Base-by-base conservation (phyloP, 306 rosid genomes). In the Inga oerstediana region DNA sequence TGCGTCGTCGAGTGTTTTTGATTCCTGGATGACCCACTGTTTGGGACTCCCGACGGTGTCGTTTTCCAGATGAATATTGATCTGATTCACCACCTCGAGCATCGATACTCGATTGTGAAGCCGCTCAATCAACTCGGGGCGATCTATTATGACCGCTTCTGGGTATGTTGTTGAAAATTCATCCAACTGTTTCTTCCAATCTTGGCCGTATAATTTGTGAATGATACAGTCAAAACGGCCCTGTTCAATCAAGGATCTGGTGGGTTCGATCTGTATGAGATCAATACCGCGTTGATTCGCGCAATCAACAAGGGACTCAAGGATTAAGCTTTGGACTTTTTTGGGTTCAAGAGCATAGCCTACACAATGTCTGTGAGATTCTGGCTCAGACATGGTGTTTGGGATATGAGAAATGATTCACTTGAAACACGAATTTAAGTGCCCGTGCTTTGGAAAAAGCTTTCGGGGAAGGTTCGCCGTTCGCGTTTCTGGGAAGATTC, bases 141-240 rank as follows among this genome's bases (percentile, higher is more conserved):
- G 81, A 22, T 88, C 91, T 10, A 88, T 79, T 83, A 88, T 77
- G 65, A 34, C 2, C 16, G 80, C 20, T 2, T 69, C 39, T 4
- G 91, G 91, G 75, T 82, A 0, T 48, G 67, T 0, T 3, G 78
- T 1, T 0, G 85, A 82, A 80, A 87, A 87, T 11, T 84, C 64
- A 9, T 22, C 79, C 4, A 85, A 58, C 10, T 85, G 82, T 7
- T 84, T 56, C 43, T 59, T 87, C 85, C 88, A 87, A 15, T 67
- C 41, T 43, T 58, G 69, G 37, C 62, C 45, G 78, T 72, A 15
- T 5, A 85, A 27, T 76, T 87, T 89, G 82, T 89, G 90, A 54
- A 89, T 79, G 74, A 89, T 46, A 81, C 85, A 86, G 69, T 82
- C 76, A 35, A 89, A 89, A 30, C 72, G 88, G 41, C 71, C 84